Base-by-base conservation (phyloP, 2,329 filamentous ascomycete genomes). In the Talaromyces amestolkiae region DNA sequence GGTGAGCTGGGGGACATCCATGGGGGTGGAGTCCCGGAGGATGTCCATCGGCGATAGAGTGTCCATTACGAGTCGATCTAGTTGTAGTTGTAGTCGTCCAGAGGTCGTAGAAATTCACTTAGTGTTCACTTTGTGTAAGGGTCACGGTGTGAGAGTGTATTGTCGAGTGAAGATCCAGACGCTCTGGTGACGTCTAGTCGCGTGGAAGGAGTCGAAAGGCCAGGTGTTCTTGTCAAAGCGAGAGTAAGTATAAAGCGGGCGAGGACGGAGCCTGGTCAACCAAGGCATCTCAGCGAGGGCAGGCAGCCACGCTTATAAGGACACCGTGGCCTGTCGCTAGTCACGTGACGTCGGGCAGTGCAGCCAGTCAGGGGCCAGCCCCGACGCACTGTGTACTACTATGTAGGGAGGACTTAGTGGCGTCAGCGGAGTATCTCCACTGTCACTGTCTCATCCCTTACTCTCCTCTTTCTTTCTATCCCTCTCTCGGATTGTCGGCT, bases 1-100 rank as follows among this genome's bases (percentile, higher is more conserved):
- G 47, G 78, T 80, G 64, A 79, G 72, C 49, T 73, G 69, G 43
- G 75, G 73, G n/a, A 75, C 68, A 51, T 78, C 77, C 22, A 75
- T 43, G 27, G 67, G 56, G 33, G 68, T 69, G 65, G 75, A 70
- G 66, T 77, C 73, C 51, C 53, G 61, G 9, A 63, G 61, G 51
- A 63, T 63, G 27, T 63, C 58, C 64, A 61, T 45, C 43, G 65
- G 65, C 9, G 61, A 63, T 13, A 67, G 19, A 15, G 53, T 65
- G 7, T 67, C 65, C 65, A 67, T 66, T 35, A 9, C 51, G 17
- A 45, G 10, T 8, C 31, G 39, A 45, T n/a, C 17, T n/a, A 35
- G 19, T 9, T 5, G 27, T 47, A 22, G 43, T 47, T n/a, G 19
- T 5, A 27, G 51, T 58, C 58, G 45, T 37, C 37, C 43, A 37